Percentiles rank a stretch among this genome's conserved stretches.
Evolutionary conservation across 768 basidiomycete species (phyloP).

Genomic region (Russula brevipes): DNA sequence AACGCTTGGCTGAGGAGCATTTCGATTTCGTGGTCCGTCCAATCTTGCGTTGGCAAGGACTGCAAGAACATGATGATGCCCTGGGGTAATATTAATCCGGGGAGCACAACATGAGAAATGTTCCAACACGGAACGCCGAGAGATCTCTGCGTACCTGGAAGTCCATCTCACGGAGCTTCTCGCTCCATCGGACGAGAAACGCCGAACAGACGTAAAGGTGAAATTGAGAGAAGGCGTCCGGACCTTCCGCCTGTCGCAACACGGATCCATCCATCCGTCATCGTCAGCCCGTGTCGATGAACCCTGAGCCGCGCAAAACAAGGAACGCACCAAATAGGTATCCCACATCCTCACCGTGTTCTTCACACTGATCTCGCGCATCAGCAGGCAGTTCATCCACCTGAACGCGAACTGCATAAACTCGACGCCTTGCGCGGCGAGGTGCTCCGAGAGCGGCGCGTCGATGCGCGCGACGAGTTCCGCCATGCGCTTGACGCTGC

Average conservation of each 20-base stretch:
- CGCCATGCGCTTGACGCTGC: slow-evolving; percentile 90
- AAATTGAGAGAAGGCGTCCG: slow-evolving; percentile 98
- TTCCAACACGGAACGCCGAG: not conserved
- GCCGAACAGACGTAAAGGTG: slow-evolving; percentile 98
- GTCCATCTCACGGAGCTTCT: slow-evolving; percentile 91
- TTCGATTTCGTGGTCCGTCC: slow-evolving; percentile 95
- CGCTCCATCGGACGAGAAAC: slow-evolving; percentile 93
- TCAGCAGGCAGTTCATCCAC: slow-evolving; percentile 99
- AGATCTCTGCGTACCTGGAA: slow-evolving; percentile 68
- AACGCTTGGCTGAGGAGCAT: slow-evolving; percentile 95
- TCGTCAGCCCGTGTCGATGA: not conserved
- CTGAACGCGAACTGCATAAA: slow-evolving; percentile 99
- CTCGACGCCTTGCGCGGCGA: slow-evolving; percentile 89
- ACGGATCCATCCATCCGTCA: not conserved
- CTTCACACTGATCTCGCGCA: slow-evolving; percentile 95
- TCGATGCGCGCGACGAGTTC: slow-evolving; percentile 90
- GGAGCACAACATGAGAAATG: not conserved
- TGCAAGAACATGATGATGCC: slow-evolving; percentile 99
- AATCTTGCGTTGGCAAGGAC: slow-evolving; percentile 84
- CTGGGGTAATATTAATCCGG: slow-evolving; percentile 37
- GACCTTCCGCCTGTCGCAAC: slow-evolving; percentile 75
- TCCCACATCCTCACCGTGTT: slow-evolving; percentile 99
- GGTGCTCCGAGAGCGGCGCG: slow-evolving; percentile 79
- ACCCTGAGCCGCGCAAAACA: not conserved
- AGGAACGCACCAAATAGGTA: slow-evolving; percentile 78